Conservation (phyloP, 805 yeast genomes). For the Candida endomychidarum region DNA sequence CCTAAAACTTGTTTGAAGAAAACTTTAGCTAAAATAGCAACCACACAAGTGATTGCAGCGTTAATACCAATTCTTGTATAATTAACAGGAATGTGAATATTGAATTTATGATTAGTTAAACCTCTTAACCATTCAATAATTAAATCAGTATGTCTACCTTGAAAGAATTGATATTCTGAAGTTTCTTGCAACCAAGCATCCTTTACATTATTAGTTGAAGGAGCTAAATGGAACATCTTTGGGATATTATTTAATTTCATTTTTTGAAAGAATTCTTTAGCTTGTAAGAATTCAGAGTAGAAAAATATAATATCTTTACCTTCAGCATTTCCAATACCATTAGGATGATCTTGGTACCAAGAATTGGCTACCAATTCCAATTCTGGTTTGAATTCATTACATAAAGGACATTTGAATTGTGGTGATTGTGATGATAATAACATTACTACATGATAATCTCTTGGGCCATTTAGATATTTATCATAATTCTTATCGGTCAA, state of each 20-base stretch:
- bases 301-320: slow-evolving; percentile 59
- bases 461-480: slow-evolving; percentile 55
- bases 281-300: slow-evolving; percentile 65
- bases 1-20: slow-evolving; percentile 24
- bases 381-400: slow-evolving; percentile 68
- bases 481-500: slow-evolving; percentile 64
- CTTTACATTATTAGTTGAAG: slow-evolving; percentile 40
- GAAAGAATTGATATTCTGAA: slow-evolving; percentile 46
- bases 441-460: slow-evolving; percentile 67
- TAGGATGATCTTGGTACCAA: slow-evolving; percentile 53
- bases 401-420: slow-evolving; percentile 72
- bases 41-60: slow-evolving; percentile 26
- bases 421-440: slow-evolving; percentile 74
- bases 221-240: slow-evolving; percentile 60
- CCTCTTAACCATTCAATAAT: slow-evolving; percentile 35
- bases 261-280: slow-evolving; percentile 51
- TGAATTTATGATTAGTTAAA: slow-evolving; percentile 35
- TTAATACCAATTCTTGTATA: slow-evolving; percentile 38
- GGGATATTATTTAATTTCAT: slow-evolving; percentile 75
- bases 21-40: slow-evolving; percentile 25
- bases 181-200: slow-evolving; percentile 27
- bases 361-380: slow-evolving; percentile 61
- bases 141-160: slow-evolving; percentile 43
- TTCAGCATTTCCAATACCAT: slow-evolving; percentile 27
- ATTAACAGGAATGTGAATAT: slow-evolving; percentile 42